Evolutionary conservation across 2,329 filamentous ascomycete genomes (phyloP).

Genomic region (Neonectria magnoliae): DNA sequence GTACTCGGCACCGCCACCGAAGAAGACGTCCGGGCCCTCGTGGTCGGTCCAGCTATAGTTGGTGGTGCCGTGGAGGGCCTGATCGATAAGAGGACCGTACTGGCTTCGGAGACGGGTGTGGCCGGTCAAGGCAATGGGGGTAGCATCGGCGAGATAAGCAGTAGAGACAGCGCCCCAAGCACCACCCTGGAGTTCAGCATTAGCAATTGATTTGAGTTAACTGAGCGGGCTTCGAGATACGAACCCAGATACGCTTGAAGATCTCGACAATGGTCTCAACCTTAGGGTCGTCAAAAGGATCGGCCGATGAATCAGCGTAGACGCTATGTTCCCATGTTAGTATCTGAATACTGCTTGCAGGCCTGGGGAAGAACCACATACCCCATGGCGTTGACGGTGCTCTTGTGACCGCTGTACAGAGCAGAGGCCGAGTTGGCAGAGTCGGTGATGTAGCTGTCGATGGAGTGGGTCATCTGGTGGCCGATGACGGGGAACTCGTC

Average conservation of each 20-base stretch:
- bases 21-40: constrained; percentile 80
- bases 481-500: constrained; percentile 88
- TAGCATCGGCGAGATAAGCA: constrained; percentile 84
- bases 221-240: constrained; percentile 41
- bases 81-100: constrained; percentile 79
- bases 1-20: constrained; percentile 84
- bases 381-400: constrained; percentile 82
- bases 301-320: constrained; percentile 79
- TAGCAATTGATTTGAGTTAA: constrained; percentile 8
- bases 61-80: constrained; percentile 77
- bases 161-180: constrained; percentile 77
- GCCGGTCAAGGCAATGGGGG: constrained; percentile 77
- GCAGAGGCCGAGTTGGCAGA: constrained; percentile 86
- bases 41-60: constrained; percentile 86
- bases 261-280: constrained; percentile 85
- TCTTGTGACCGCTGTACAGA: constrained; percentile 86
- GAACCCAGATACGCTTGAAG: constrained; percentile 74
- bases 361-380: constrained; percentile 42
- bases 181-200: constrained; percentile 51
- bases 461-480: constrained; percentile 89
- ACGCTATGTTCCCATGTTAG: constrained; percentile 54
- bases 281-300: constrained; percentile 84
- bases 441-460: constrained; percentile 87
- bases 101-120: constrained; percentile 77
- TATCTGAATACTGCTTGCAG: not conserved